Evolutionary conservation across 768 basidiomycete genomes (phyloP), one percentile per base, ranked within the genome.

Genomic region (Lactarius trivialis): DNA sequence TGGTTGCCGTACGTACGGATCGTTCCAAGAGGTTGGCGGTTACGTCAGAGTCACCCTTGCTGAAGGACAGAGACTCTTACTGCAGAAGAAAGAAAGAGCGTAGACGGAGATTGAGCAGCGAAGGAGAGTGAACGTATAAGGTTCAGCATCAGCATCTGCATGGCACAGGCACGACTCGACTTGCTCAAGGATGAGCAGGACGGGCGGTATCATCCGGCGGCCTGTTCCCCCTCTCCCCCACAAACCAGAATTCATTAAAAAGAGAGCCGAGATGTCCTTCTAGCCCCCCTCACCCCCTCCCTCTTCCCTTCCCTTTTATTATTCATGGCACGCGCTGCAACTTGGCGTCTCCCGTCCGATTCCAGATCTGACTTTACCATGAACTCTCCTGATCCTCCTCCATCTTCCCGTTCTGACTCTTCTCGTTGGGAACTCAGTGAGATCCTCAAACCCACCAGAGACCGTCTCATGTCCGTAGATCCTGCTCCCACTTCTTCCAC

Each of bases 401-500:
- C 77, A 71, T 68, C 76, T 71, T 59, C 72, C 70, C 64, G 73
- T 61, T 60, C 68, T 69, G 71, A 76, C 61, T 58, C 75, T 63
- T 59, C 68, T 69, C 74, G 73, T 66, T 77, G 76, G 76, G 74
- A 76, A 61, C 73, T 78, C 63, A 69, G 77, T 68, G 76, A 79
- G 67, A 76, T 80, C 69, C 79, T 80, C 72, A 79, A 78, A 66
- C 67, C 69, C 61, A 66, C 66, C 49, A 74, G 74, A 65, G 73
- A 77, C 69, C 73, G 76, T 67, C 77, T 88, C 72, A 39, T 63
- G 52, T 33, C 61, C 19, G 57, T 55, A 7, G 61, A 63, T 58
- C 86, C 89, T 73, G 85, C 82, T 63, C 70, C 72, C 60, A 61
- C 73, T 12, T 54, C 68, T 32, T 54, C 68, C 34, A 55, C 68